These are phyloP conservation scores for Clarireedia sp. DNA, from an alignment of 2,329 filamentous ascomycete genomes.

Conservation along the genomic window DNA sequence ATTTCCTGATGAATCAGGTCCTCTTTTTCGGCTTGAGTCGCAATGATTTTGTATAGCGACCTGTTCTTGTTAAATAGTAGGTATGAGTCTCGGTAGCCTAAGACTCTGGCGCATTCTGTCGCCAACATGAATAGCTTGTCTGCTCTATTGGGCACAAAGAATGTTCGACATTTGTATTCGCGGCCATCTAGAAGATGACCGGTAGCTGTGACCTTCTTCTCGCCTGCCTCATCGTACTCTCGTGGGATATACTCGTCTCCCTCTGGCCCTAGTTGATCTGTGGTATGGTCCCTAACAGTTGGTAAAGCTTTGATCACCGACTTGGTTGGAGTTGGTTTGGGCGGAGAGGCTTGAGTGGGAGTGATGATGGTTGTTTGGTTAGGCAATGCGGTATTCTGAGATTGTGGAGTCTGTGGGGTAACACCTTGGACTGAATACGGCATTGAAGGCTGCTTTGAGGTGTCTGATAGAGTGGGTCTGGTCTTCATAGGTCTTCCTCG, in stretches of 20 bases:
- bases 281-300: conserved; percentile 94
- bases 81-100: conserved; percentile 96
- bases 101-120: conserved; percentile 88
- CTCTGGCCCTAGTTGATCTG: conserved; percentile 81
- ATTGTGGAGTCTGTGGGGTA: conserved; percentile 48
- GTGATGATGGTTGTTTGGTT: conserved; percentile 25
- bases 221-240: conserved; percentile 85
- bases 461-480: conserved; percentile 44
- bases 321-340: conserved; percentile 75
- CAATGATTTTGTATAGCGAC: conserved; percentile 95
- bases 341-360: conserved; percentile 51
- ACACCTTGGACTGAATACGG: conserved; percentile 35
- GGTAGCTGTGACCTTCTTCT: conserved; percentile 83
- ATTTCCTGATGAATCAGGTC: conserved; percentile 93
- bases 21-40: conserved; percentile 91
- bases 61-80: conserved; percentile 97
- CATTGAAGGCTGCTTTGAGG: conserved; percentile 40
- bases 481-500: conserved; percentile 31
- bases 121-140: conserved; percentile 98
- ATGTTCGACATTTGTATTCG: conserved; percentile 88
- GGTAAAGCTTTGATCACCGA: conserved; percentile 86
- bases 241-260: conserved; percentile 92
- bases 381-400: conserved; percentile 29
- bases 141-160: conserved; percentile 81
- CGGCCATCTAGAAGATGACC: conserved; percentile 76